A percentile compares a stretch with the other conserved stretches of the same genome.
Conservation (phyloP, 2,329 filamentous ascomycete species). For the Geosmithia morbida region DNA sequence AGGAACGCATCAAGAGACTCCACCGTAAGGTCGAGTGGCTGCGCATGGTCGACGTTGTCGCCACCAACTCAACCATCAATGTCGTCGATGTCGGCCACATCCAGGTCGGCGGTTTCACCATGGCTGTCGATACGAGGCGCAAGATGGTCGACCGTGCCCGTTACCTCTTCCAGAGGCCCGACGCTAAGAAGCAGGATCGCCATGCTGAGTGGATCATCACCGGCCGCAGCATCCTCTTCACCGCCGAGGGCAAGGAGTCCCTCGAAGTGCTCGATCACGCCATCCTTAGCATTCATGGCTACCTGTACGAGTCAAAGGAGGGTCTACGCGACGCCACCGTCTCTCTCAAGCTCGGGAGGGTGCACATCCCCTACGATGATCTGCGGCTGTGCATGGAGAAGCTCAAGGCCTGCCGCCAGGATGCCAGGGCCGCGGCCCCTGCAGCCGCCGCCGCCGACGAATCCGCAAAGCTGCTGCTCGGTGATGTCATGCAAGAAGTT, state of each 20-base stretch:
- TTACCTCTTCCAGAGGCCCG: slow-evolving; percentile 68
- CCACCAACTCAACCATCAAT: slow-evolving; percentile 63
- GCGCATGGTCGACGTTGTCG: slow-evolving; percentile 76
- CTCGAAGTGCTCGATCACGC: slow-evolving; percentile 81
- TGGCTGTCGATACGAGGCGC: slow-evolving; percentile 79
- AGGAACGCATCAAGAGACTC: slow-evolving; percentile 74
- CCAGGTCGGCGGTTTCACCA: slow-evolving; percentile 69
- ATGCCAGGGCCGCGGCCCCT: slow-evolving; percentile 5
- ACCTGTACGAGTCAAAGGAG: slow-evolving; percentile 71
- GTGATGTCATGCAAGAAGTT: slow-evolving; percentile 61
- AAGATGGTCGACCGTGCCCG: slow-evolving; percentile 86
- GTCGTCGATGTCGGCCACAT: slow-evolving; percentile 72
- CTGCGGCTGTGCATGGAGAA: slow-evolving; percentile 47
- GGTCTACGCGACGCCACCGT: slow-evolving; percentile 84
- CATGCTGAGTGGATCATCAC: slow-evolving; percentile 93
- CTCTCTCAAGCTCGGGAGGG: slow-evolving; percentile 75
- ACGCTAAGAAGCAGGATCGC: slow-evolving; percentile 36
- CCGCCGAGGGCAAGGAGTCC: slow-evolving; percentile 68
- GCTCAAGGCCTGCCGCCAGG: slow-evolving; percentile 30
- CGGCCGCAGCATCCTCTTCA: slow-evolving; percentile 76
- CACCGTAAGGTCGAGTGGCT: slow-evolving; percentile 84
- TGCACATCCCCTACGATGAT: slow-evolving; percentile 87
- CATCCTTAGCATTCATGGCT: slow-evolving; percentile 80
- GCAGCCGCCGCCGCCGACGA: background rate
- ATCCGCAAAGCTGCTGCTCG: slow-evolving; percentile 48